These are phyloP conservation scores for Cryptosporidium ryanae DNA, from an alignment of 169 alveolate genomes.

Conservation along the genomic window DNA sequence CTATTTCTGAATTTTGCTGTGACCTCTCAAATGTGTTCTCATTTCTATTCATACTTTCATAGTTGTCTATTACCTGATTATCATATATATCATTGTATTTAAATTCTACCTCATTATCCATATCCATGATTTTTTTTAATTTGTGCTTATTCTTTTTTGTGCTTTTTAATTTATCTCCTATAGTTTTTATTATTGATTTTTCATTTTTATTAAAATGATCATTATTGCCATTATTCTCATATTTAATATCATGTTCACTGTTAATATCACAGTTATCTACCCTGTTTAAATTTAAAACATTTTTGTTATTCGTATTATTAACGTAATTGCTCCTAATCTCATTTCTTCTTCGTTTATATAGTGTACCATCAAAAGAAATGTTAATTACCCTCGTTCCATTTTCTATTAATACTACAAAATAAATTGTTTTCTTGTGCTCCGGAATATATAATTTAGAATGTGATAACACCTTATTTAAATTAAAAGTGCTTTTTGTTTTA, in stretches of 20 bases:
- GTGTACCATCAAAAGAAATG: slow-evolving; percentile 35
- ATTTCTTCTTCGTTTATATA: slow-evolving; percentile 30
- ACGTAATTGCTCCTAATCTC: slow-evolving; percentile 10
- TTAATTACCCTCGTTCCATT: slow-evolving; percentile 60
- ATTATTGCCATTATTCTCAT: background rate
- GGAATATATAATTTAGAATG: slow-evolving; percentile 44
- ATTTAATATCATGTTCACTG: background rate
- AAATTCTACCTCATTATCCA: background rate
- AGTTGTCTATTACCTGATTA: background rate
- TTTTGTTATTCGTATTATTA: background rate
- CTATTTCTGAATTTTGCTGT: background rate
- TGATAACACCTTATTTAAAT: slow-evolving; percentile 38
- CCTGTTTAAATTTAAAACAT: background rate
- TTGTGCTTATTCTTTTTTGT: background rate
- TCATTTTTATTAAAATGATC: background rate
- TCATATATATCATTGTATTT: too few species aligned
- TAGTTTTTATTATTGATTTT: slow-evolving; percentile 14
- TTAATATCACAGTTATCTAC: background rate
- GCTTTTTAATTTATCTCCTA: slow-evolving; percentile 11
- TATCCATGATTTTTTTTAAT: background rate
- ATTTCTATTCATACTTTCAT: background rate
- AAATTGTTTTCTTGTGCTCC: slow-evolving; percentile 16
- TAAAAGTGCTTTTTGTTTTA: background rate
- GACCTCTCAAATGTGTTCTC: background rate
- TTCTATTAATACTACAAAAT: slow-evolving; percentile 34